Evolutionary conservation across 805 yeast genomes (phyloP).

Genomic region (Pichia ethanolica): DNA sequence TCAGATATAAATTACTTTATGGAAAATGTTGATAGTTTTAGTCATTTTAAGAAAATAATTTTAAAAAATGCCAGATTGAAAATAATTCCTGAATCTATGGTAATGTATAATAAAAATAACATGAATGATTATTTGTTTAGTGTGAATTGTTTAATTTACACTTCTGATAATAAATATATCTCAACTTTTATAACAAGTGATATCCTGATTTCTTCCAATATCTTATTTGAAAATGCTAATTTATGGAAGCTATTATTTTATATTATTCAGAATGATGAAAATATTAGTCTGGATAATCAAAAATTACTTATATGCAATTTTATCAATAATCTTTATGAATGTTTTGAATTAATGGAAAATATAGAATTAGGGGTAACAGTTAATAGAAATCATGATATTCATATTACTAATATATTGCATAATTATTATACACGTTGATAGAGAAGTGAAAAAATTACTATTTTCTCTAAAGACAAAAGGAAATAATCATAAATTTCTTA

Average conservation of each 20-base stretch:
- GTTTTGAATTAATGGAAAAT: constrained; percentile 5
- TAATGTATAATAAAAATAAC: not conserved
- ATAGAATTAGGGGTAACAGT: constrained; percentile 8
- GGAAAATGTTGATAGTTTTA: constrained; percentile 5
- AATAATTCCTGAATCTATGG: not conserved
- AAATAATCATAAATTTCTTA: no score
- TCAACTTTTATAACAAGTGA: not conserved
- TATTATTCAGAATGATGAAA: not conserved
- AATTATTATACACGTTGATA: constrained; percentile 7
- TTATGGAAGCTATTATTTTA: constrained; percentile 6
- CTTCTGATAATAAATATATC: not conserved
- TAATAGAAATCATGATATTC: not conserved
- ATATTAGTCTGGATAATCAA: not conserved
- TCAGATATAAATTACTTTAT: constrained; percentile 4
- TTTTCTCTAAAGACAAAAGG: not conserved
- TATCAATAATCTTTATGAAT: constrained; percentile 3
- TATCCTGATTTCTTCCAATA: constrained; percentile 1
- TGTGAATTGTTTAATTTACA: not conserved
- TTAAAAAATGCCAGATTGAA: constrained; percentile 6
- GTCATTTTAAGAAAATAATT: constrained; percentile 9
- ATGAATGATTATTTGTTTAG: not conserved
- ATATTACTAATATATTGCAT: constrained; percentile 8
- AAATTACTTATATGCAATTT: not conserved
- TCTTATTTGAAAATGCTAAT: constrained; percentile 4
- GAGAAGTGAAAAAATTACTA: not conserved